Conservation (phyloP, 2,329 filamentous ascomycete species). For the Fusarium foetens region DNA sequence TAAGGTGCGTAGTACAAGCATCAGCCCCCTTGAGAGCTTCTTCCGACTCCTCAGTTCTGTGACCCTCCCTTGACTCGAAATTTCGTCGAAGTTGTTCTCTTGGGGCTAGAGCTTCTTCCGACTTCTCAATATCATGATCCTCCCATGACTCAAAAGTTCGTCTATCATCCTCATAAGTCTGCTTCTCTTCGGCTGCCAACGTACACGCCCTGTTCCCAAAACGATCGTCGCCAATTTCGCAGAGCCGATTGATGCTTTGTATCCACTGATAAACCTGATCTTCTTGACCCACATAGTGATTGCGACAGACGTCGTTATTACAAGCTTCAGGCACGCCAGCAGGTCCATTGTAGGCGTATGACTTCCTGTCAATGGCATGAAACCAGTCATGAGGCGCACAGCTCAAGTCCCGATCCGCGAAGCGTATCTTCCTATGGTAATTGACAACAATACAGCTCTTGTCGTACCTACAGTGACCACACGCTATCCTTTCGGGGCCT, state of each 20-base stretch:
- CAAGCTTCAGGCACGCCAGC: not conserved
- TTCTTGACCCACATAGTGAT: not conserved
- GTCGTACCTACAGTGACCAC: not conserved
- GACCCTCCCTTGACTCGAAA: not conserved
- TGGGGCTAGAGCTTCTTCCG: no score
- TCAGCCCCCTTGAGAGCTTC: not conserved
- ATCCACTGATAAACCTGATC: not conserved
- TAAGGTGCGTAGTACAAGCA: no score
- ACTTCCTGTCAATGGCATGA: not conserved
- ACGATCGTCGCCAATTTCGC: accelerated
- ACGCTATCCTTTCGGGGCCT: not conserved
- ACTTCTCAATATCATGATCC: no score
- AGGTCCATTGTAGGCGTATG: not conserved
- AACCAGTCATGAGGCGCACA: not conserved
- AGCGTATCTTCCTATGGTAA: not conserved
- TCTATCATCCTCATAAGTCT: accelerated
- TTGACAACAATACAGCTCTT: not conserved
- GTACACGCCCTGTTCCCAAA: not conserved
- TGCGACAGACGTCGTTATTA: accelerated
- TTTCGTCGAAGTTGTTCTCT: no score
- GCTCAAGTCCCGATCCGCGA: accelerated
- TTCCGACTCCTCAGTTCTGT: not conserved
- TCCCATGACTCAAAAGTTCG: accelerated
- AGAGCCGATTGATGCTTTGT: not conserved
- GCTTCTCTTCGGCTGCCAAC: not conserved